Evolutionary conservation across 2,329 filamentous ascomycete species (phyloP), one percentile per base, ranked within the genome.

Genomic region (Gyromitra esculenta): DNA sequence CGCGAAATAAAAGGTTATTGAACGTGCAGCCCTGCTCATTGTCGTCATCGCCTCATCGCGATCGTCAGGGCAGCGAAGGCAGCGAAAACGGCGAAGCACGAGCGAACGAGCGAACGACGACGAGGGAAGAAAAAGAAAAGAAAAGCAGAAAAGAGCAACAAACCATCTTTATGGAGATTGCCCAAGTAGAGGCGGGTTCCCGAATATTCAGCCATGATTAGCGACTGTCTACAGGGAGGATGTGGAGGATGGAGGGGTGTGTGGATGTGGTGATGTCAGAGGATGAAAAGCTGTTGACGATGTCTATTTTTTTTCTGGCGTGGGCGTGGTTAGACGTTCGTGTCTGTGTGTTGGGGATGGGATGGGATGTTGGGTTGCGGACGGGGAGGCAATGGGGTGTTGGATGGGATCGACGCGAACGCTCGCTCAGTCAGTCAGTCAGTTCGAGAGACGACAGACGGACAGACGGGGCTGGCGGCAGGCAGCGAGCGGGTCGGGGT

Each of bases 91-190:
- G 50, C 8, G 21, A 54, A 54, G 25, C 9, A 18, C 41, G 21
- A 52, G 18, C 18, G 25, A 60, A 15, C 15, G 31, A 48, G 50
- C 13, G 15, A 41, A 21, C 9, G 13, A 54, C 11, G 21, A 50
- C 31, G 9, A 66, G 45, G 57, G 65, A 21, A 75, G n/a, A 31
- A 13, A 69, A 45, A 39, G 11, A 11, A 35, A 75, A 81, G 80
- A 81, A 85, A 60, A 8, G 18, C 35, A 60, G 3, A 60, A 21
- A 57, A 68, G 25, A 69, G 71, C 2, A 18, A 52, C 91, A 87
- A 90, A 97, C 94, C 94, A 88, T 92, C 93, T 85, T 94, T 93
- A 85, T 96, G 95, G 84, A 99, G 91, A 87, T 98, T 98, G 85
- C 95, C 95, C 86, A 98, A 87, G 87, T 98, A 99, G 81, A 98